Evolutionary conservation across 176 grass and related monocot genomes (phyloP), one percentile per base, ranked within the genome.

Genomic region (Olyra latifolia): DNA sequence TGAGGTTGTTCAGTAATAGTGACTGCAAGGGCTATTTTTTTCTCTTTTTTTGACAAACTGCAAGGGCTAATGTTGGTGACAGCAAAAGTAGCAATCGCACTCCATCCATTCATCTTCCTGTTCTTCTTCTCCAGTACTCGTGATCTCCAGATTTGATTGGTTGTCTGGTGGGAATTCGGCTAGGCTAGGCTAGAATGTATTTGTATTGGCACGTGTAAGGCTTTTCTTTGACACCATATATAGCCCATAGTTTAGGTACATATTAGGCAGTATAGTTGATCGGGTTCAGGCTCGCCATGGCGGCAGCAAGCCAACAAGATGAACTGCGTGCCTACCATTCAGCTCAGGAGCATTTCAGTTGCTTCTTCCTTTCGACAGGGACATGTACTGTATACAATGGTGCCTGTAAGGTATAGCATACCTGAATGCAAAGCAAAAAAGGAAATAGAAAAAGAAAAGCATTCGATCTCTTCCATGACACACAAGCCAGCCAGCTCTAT

Each of bases 1-100:
- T 13, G 73, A 60, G 73, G 55, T 28, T 60, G 73, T 28, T 76
- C 8, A n/a, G 72, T 59, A 59, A 75, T 53, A 57, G 52, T 57
- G 71, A 41, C 32, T 9, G 32, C 71, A 74, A 10, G 50, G n/a
- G n/a, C n/a, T n/a, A n/a, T n/a, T n/a, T n/a, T n/a, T n/a, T n/a
- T n/a, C n/a, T n/a, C n/a, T n/a, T n/a, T n/a, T n/a, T n/a, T n/a
- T n/a, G n/a, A n/a, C n/a, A n/a, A n/a, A n/a, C n/a, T 25, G 52
- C 5, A 59, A 35, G 32, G 32, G 32, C 32, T 35, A 35, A 53
- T 27, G 53, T 60, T 60, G 53, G 39, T 59, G 16, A 44, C 73
- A 60, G 28, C 73, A 17, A 76, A 75, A 75, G 54, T 7, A 71
- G 7, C 7, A 58, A 41, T n/a, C 49, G 5, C 6, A 49, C 17